Evolutionary conservation across 2,329 filamentous ascomycete genomes (phyloP).

Genomic region (Diaporthe helianthi): DNA sequence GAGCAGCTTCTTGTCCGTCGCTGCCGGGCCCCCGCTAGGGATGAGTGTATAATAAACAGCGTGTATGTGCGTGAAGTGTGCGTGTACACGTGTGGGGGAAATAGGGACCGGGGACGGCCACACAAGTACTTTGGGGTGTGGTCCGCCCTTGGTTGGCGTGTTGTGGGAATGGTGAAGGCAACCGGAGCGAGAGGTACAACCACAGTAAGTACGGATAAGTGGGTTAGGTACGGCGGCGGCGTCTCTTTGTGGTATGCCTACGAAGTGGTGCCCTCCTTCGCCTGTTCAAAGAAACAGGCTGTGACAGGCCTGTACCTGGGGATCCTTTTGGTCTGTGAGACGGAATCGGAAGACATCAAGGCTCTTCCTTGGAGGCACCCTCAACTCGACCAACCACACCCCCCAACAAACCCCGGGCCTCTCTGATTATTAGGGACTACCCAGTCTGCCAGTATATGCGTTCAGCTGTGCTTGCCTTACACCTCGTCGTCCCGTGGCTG

Average conservation of each 20-base stretch:
- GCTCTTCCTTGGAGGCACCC: slow-evolving; percentile 15
- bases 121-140: slow-evolving; percentile 7
- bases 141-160: neutral
- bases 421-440: neutral
- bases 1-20: neutral
- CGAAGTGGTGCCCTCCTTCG: neutral
- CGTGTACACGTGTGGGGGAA: neutral
- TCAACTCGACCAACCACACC: neutral
- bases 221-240: neutral
- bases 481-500: neutral
- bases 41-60: neutral
- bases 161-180: neutral
- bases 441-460: neutral
- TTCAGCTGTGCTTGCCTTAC: too few relatives aligned
- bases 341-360: neutral
- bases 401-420: neutral
- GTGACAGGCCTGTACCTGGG: neutral
- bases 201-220: neutral
- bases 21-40: neutral
- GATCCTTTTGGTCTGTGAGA: slow-evolving; percentile 2
- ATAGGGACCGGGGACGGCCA: neutral
- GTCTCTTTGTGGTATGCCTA: neutral
- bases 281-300: neutral
- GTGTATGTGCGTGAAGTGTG: neutral
- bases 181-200: neutral